phyloP scores from a whole-genome alignment of 2,329 filamentous ascomycete species.

The Talaromyces sp. region DNA sequence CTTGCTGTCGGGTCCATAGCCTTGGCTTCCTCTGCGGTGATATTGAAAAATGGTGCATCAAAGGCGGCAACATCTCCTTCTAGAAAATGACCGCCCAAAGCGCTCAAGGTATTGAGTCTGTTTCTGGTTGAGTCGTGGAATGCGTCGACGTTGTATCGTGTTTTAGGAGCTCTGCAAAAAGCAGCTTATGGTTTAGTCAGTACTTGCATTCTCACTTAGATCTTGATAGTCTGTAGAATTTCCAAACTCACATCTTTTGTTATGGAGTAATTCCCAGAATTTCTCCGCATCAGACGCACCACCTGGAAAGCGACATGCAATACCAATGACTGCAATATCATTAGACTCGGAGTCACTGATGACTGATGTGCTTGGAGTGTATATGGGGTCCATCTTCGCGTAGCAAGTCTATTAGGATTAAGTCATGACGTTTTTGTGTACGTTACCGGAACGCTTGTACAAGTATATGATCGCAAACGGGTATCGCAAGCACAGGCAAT shows the following conservation, averaged over 20 bases:
- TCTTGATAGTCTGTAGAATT: background rate
- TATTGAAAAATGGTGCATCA: conserved; percentile 31
- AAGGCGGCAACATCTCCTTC: conserved; percentile 25
- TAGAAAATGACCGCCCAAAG: conserved; percentile 25
- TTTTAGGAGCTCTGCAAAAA: background rate
- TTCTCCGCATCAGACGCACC: conserved; percentile 2
- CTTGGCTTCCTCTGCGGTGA: conserved; percentile 23
- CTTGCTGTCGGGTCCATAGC: conserved; percentile 24
- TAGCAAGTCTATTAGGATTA: background rate
- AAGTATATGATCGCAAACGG: background rate
- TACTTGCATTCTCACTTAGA: background rate
- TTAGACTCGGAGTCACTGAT: background rate
- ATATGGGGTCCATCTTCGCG: background rate
- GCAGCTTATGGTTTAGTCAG: background rate
- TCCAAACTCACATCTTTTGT: conserved; percentile 4
- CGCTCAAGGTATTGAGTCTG: background rate
- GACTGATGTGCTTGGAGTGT: background rate
- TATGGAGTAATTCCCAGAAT: conserved; percentile 7
- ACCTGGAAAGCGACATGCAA: conserved; percentile 17
- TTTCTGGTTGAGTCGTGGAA: background rate
- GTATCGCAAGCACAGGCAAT: background rate
- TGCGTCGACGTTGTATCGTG: conserved; percentile 9
- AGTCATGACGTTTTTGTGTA: background rate
- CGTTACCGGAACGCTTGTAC: background rate
- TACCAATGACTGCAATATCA: conserved; percentile 18